These are phyloP conservation scores for Plasmodium vivax DNA, from an alignment of 169 alveolate species.

Conservation along the genomic window DNA sequence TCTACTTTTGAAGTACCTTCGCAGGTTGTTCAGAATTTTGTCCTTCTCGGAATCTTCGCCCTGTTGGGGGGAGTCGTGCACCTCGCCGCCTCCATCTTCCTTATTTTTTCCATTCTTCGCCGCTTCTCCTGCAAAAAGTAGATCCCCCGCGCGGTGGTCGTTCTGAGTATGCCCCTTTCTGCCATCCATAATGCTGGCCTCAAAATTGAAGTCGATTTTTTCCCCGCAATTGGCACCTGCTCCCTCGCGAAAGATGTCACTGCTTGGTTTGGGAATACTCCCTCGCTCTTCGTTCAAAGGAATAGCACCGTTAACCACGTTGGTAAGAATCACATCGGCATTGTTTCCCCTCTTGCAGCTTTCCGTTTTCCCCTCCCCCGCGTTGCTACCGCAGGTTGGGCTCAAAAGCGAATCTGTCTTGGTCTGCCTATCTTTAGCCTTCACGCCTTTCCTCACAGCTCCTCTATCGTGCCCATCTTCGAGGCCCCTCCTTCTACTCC, in stretches of 20 bases:
- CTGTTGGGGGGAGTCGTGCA: not conserved
- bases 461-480: not conserved
- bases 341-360: not conserved
- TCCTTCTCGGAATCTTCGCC: not conserved
- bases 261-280: not conserved
- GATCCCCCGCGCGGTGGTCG: not conserved
- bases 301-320: not conserved
- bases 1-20: conserved; percentile 11
- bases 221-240: not conserved
- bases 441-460: not conserved
- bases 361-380: not conserved
- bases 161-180: not conserved
- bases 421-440: not conserved
- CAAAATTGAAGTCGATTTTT: not conserved
- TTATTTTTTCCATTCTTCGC: not conserved
- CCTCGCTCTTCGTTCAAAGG: not conserved
- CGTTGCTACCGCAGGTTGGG: not conserved
- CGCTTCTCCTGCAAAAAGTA: not conserved
- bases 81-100: not conserved
- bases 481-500: not conserved
- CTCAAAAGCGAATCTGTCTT: not conserved
- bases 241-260: not conserved
- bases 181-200: not conserved
- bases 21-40: conserved; percentile 12
- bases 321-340: not conserved